These are phyloP conservation scores for Phytophthora pistaciae DNA, from an alignment of 352 stramenopile genomes.

Conservation along the genomic window DNA sequence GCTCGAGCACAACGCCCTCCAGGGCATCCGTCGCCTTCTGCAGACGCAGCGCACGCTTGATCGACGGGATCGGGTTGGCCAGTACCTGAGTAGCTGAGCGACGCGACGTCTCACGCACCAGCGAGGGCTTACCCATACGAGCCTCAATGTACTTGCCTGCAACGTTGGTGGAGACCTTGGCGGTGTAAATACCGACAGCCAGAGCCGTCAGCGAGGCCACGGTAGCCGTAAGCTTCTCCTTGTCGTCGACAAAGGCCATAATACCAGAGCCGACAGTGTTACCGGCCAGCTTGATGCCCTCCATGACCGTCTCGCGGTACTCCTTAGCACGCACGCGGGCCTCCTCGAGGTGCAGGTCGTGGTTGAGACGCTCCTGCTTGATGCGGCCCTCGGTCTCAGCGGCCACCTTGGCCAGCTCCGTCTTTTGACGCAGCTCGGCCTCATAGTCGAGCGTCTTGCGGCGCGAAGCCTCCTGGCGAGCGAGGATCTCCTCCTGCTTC, in stretches of 20 bases:
- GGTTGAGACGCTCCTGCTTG: slow-evolving; percentile 98
- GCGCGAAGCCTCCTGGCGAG: slow-evolving; percentile 95
- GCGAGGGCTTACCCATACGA: slow-evolving; percentile 96
- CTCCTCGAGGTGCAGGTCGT: slow-evolving; percentile 98
- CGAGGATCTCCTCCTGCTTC: slow-evolving; percentile 98
- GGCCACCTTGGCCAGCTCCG: slow-evolving; percentile 96
- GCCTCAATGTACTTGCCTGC: slow-evolving; percentile 96
- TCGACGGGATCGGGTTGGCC: slow-evolving; percentile 85
- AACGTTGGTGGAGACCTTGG: slow-evolving; percentile 93
- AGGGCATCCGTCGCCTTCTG: slow-evolving; percentile 94
- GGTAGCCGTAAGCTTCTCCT: slow-evolving; percentile 96
- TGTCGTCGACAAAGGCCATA: slow-evolving; percentile 95
- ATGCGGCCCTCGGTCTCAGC: slow-evolving; percentile 97
- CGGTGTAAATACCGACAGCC: slow-evolving; percentile 97
- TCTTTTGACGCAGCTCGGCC: slow-evolving; percentile 94
- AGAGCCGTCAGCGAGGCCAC: slow-evolving; percentile 95
- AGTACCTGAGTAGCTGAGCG: slow-evolving; percentile 86
- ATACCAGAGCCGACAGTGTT: slow-evolving; percentile 95
- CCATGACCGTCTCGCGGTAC: slow-evolving; percentile 95
- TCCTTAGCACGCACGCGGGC: slow-evolving; percentile 92
- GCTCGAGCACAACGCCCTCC: slow-evolving; percentile 95
- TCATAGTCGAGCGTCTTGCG: slow-evolving; percentile 98
- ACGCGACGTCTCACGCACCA: slow-evolving; percentile 98
- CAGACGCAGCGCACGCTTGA: slow-evolving; percentile 91
- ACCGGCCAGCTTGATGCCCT: slow-evolving; percentile 95